Percentiles rank a stretch among this genome's conserved stretches.
Evolutionary conservation across 202 grass and related monocot species (phyloP).

Genomic region (Schoenoplectus tabernaemontani): DNA sequence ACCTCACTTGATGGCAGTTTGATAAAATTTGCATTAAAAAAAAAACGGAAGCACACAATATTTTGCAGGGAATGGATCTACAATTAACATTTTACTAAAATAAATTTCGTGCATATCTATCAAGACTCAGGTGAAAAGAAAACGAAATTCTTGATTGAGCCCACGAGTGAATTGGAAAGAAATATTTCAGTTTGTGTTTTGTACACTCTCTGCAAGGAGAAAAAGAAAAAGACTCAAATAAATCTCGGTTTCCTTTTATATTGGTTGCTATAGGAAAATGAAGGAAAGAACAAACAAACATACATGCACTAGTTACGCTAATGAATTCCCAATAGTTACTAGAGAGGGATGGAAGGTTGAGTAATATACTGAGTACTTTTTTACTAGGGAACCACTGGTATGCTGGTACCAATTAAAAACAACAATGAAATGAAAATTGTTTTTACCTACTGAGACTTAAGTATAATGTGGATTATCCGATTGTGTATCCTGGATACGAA

Average conservation of each 20-base stretch:
- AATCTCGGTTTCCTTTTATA: neutral
- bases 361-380: too few species aligned
- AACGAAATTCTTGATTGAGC: neutral
- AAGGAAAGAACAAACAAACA: neutral
- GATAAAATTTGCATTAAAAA: neutral
- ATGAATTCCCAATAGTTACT: too few species aligned
- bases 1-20: neutral
- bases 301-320: too few species aligned
- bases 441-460: neutral
- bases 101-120: neutral
- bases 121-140: neutral
- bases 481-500: neutral
- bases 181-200: neutral
- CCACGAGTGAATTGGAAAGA: neutral
- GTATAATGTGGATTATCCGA: neutral
- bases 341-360: too few species aligned
- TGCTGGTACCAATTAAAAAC: neutral
- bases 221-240: neutral
- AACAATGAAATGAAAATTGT: neutral
- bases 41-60: neutral
- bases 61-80: neutral
- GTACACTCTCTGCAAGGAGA: neutral
- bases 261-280: neutral
- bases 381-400: too few species aligned
- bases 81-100: neutral